Conservation (phyloP, 2,329 filamentous ascomycete species). For the Paecilomyces sp. region DNA sequence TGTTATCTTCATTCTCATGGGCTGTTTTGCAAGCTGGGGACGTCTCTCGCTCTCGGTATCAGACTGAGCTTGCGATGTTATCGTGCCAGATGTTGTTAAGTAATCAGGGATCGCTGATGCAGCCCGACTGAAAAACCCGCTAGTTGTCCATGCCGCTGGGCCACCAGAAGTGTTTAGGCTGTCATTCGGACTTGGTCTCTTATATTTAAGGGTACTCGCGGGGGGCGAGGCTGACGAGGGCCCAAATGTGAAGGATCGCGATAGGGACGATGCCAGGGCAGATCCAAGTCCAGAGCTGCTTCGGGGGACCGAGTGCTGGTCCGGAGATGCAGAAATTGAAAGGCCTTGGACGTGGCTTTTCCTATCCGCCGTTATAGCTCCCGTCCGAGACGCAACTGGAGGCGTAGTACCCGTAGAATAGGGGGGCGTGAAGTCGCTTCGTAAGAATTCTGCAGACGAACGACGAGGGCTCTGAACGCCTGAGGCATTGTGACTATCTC, state of each 20-base stretch:
- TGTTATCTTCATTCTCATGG: constrained; percentile 38
- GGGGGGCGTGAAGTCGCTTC: constrained; percentile 43
- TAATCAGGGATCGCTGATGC: constrained; percentile 21
- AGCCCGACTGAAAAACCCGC: constrained; percentile 14
- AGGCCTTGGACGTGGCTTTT: constrained; percentile 35
- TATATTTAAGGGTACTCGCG: constrained; percentile 23
- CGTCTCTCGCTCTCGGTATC: constrained; percentile 32
- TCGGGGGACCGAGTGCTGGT: constrained; percentile 30
- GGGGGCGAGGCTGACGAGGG: constrained; percentile 38
- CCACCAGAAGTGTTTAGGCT: constrained; percentile 23
- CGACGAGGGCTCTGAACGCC: constrained; percentile 40
- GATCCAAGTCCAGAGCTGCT: constrained; percentile 35
- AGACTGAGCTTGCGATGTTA: constrained; percentile 27
- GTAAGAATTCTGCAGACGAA: constrained; percentile 46
- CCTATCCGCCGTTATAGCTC: constrained; percentile 31
- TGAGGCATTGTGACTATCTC: constrained; percentile 21
- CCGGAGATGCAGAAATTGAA: constrained; percentile 35
- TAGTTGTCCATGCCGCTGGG: constrained; percentile 21
- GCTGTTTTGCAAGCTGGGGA: constrained; percentile 16
- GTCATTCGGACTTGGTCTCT: constrained; percentile 28
- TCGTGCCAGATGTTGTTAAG: constrained; percentile 19
- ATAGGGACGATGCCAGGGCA: constrained; percentile 37
- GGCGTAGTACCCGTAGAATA: constrained; percentile 49
- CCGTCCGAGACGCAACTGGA: constrained; percentile 37
- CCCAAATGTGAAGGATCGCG: constrained; percentile 38